A percentile compares a stretch with the other conserved stretches of the same genome.
phyloP scores from a whole-genome alignment of 1,139 yeast species.

The Yamadazyma oceani region DNA sequence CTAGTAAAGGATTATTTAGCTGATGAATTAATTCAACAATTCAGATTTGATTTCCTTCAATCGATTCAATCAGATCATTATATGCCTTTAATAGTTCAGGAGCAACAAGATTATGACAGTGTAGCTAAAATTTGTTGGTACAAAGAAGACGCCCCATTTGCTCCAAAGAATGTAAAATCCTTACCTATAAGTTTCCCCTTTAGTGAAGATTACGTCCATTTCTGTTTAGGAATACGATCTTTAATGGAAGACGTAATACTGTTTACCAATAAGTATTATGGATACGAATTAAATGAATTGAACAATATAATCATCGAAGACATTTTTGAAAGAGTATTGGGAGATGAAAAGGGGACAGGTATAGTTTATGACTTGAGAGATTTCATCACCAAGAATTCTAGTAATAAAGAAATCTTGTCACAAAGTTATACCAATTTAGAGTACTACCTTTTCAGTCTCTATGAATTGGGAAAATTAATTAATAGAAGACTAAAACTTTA shows the following conservation, averaged over 20 bases:
- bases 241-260: conserved; percentile 60
- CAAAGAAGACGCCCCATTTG: conserved; percentile 49
- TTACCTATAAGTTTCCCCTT: conserved; percentile 84
- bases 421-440: conserved; percentile 88
- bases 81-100: conserved; percentile 78
- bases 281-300: conserved; percentile 45
- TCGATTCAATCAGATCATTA: conserved; percentile 79
- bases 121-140: conserved; percentile 73
- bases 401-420: conserved; percentile 85
- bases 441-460: conserved; percentile 67
- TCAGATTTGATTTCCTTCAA: conserved; percentile 59
- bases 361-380: conserved; percentile 67
- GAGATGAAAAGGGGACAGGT: conserved; percentile 49
- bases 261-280: conserved; percentile 68
- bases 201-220: conserved; percentile 83
- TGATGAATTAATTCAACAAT: conserved; percentile 52
- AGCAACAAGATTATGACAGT: conserved; percentile 58
- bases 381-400: conserved; percentile 58
- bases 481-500: conserved; percentile 46
- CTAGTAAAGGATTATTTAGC: conserved; percentile 63
- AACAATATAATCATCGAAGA: conserved; percentile 52
- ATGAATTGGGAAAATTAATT: conserved; percentile 52
- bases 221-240: conserved; percentile 72
- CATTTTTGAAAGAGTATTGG: conserved; percentile 68
- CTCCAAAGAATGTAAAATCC: conserved; percentile 32